A percentile compares a stretch with the other conserved stretches of the same genome.
Evolutionary conservation across 1,139 yeast species (phyloP).

Genomic region (Hyphopichia buzzinii): DNA sequence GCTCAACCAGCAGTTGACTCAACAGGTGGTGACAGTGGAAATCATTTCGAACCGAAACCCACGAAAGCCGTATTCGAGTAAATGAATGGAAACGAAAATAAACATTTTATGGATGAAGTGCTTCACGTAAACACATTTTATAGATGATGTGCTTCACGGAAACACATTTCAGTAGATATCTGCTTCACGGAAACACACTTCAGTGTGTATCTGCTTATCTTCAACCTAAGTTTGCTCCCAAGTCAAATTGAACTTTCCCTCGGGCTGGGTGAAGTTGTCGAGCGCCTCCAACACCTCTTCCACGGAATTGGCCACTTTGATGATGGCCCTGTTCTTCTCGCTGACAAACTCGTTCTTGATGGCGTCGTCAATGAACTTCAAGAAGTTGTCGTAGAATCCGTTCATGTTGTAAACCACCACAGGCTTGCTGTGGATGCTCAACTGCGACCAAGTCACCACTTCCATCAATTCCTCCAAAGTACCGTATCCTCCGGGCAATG

Average conservation of each 20-base stretch:
- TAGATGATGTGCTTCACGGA: too few relatives aligned
- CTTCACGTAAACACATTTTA: too few relatives aligned
- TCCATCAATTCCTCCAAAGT: conserved; percentile 89
- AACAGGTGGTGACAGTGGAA: too few relatives aligned
- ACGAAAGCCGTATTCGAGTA: too few relatives aligned
- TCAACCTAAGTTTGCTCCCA: conserved; percentile 56
- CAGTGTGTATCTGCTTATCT: too few relatives aligned
- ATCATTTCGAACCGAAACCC: too few relatives aligned
- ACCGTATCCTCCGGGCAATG: conserved; percentile 92
- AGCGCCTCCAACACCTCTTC: conserved; percentile 65
- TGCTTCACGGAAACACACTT: too few relatives aligned
- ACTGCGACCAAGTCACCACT: conserved; percentile 83
- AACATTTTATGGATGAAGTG: too few relatives aligned
- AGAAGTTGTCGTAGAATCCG: conserved; percentile 75
- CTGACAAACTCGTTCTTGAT: conserved; percentile 68
- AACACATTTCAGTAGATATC: too few relatives aligned
- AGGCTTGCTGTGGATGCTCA: conserved; percentile 82
- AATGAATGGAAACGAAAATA: too few relatives aligned
- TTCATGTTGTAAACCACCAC: conserved; percentile 72
- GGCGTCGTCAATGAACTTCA: conserved; percentile 56
- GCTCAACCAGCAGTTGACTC: too few relatives aligned
- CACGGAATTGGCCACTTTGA: conserved; percentile 65
- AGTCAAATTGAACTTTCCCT: conserved; percentile 69
- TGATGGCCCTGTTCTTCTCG: conserved; percentile 61
- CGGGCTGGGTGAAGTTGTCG: conserved; percentile 63